A percentile compares a stretch with the other conserved stretches of the same genome.
These are phyloP conservation scores for Cenchrus purpureus DNA, from an alignment of 176 grass and related monocot genomes.

Conservation along the genomic window DNA sequence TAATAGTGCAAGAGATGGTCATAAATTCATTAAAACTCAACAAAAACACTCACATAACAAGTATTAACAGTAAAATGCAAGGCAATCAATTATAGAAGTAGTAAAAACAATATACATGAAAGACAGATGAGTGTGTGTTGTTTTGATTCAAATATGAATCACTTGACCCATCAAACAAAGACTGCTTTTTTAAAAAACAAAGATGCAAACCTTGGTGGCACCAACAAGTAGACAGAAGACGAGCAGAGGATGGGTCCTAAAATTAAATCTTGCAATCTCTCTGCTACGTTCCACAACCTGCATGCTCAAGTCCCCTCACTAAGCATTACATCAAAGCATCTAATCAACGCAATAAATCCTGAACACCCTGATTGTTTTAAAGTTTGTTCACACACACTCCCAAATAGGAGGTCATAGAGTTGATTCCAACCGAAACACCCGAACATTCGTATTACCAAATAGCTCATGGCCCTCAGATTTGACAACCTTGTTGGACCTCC, in stretches of 20 bases:
- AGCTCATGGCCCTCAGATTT: slow-evolving; percentile 35
- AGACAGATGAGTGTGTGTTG: background rate
- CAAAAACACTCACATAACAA: background rate
- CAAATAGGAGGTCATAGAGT: background rate
- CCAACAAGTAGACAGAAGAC: background rate
- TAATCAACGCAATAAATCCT: background rate
- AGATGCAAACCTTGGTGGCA: background rate
- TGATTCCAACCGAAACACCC: background rate
- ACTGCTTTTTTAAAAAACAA: background rate
- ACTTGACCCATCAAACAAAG: background rate
- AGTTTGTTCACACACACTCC: background rate
- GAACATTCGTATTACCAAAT: background rate
- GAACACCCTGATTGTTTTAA: background rate
- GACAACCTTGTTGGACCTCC: background rate
- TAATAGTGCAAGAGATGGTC: background rate
- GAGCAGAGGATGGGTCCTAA: background rate
- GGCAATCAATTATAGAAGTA: background rate
- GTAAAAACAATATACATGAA: background rate
- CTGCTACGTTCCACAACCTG: background rate
- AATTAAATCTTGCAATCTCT: background rate
- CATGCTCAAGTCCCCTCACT: background rate
- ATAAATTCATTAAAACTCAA: background rate
- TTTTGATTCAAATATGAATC: background rate
- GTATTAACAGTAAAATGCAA: background rate
- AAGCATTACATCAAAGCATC: background rate